Percentiles rank a stretch among this genome's conserved stretches.
Evolutionary conservation across 225 moss, liverwort and hornwort species (phyloP).

Genomic region (Asterella californica): DNA sequence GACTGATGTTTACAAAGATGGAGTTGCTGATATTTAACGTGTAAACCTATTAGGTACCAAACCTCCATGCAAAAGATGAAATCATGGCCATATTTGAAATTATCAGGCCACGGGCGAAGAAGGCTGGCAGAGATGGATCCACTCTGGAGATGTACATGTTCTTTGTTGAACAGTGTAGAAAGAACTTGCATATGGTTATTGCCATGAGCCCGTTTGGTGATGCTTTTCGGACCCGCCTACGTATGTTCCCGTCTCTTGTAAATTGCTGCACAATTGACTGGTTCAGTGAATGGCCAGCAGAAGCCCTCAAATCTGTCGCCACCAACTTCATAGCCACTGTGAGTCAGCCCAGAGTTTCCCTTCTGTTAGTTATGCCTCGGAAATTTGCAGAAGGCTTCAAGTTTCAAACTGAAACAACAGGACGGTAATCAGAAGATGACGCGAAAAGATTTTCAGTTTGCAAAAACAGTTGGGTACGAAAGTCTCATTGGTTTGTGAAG

Average conservation of each 20-base stretch:
- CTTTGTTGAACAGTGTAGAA: constrained; percentile 65
- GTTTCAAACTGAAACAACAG: too few relatives aligned
- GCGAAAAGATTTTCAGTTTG: too few relatives aligned
- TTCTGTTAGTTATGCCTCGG: not conserved
- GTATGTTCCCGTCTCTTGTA: constrained; percentile 69
- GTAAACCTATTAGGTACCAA: constrained; percentile 47
- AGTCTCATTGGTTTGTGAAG: too few relatives aligned
- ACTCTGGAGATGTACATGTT: constrained; percentile 60
- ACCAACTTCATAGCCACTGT: constrained; percentile 52
- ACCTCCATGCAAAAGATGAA: constrained; percentile 61
- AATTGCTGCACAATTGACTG: constrained; percentile 69
- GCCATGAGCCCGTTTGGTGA: constrained; percentile 65
- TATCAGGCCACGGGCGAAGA: constrained; percentile 57
- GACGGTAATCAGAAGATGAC: too few relatives aligned
- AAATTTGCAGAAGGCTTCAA: too few relatives aligned
- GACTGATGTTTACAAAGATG: not conserved
- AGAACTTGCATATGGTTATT: constrained; percentile 62
- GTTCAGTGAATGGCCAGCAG: constrained; percentile 66
- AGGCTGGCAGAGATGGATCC: constrained; percentile 61
- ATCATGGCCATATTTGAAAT: constrained; percentile 60
- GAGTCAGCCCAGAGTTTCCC: constrained; percentile 17
- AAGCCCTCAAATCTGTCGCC: constrained; percentile 56
- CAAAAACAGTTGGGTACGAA: too few relatives aligned
- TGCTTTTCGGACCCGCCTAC: constrained; percentile 55
- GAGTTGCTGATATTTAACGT: not conserved